Evolutionary conservation across 2,329 filamentous ascomycete genomes (phyloP).

Genomic region (Shiraia bambusicola): DNA sequence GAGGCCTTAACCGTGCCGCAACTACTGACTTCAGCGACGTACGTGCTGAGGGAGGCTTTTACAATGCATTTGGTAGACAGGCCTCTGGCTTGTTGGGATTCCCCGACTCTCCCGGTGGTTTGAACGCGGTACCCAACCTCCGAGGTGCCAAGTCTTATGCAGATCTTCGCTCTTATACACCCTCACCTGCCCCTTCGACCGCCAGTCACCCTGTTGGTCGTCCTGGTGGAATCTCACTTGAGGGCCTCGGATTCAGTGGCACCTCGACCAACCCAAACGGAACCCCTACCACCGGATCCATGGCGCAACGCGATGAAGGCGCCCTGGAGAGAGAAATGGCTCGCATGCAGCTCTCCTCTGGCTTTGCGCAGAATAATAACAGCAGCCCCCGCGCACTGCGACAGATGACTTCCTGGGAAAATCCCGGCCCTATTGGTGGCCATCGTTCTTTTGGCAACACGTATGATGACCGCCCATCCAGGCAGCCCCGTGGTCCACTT

Average conservation of each 20-base stretch:
- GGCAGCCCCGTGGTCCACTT: slow-evolving; percentile 63
- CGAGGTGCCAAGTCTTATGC: slow-evolving; percentile 95
- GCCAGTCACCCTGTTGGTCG: slow-evolving; percentile 77
- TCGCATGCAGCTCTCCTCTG: slow-evolving; percentile 58
- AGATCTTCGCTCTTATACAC: slow-evolving; percentile 90
- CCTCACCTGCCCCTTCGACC: slow-evolving; percentile 86
- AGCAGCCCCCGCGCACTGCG: slow-evolving; percentile 61
- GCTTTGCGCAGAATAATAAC: slow-evolving; percentile 45
- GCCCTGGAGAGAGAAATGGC: slow-evolving; percentile 65
- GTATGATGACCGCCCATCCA: slow-evolving; percentile 61
- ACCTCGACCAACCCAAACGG: slow-evolving; percentile 67
- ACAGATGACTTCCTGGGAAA: slow-evolving; percentile 63
- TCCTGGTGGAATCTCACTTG: slow-evolving; percentile 56
- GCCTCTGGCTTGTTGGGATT: slow-evolving; percentile 76
- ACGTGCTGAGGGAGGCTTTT: slow-evolving; percentile 71
- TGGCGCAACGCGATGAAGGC: slow-evolving; percentile 57
- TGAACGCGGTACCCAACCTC: slow-evolving; percentile 74
- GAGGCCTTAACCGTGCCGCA: slow-evolving; percentile 87
- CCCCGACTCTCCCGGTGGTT: slow-evolving; percentile 70
- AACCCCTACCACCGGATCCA: slow-evolving; percentile 59
- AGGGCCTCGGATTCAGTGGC: slow-evolving; percentile 50
- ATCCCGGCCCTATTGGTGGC: slow-evolving; percentile 63
- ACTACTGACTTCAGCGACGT: slow-evolving; percentile 93
- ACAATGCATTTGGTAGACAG: slow-evolving; percentile 76
- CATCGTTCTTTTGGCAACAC: slow-evolving; percentile 63